Evolutionary conservation across 2,329 filamentous ascomycete genomes (phyloP).

Genomic region (Trichoderma koningii): DNA sequence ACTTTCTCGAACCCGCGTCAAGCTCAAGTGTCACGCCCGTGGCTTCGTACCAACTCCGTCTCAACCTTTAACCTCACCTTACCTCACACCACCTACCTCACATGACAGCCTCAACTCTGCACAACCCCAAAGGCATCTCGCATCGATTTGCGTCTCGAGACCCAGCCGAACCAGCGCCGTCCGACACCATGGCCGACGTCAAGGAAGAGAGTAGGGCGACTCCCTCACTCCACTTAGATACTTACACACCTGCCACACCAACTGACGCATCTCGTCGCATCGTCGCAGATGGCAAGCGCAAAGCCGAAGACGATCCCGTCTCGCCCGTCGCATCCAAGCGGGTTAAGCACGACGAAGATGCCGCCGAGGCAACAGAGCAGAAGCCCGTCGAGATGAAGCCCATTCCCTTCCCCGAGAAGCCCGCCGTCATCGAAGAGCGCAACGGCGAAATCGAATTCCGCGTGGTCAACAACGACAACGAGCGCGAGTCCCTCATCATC

Average conservation of each 20-base stretch:
- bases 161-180: neutral
- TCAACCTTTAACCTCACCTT: neutral
- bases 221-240: no score
- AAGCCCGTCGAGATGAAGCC: conserved; percentile 59
- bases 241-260: neutral
- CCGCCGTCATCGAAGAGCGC: conserved; percentile 89
- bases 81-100: no score
- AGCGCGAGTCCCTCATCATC: conserved; percentile 86
- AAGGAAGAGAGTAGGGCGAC: conserved; percentile 47
- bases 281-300: conserved; percentile 64
- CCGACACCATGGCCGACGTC: conserved; percentile 33
- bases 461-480: conserved; percentile 95
- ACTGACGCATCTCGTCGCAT: conserved; percentile 9
- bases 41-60: neutral
- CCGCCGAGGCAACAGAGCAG: conserved; percentile 37
- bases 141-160: neutral
- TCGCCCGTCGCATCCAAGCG: conserved; percentile 66
- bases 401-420: conserved; percentile 90
- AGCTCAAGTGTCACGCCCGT: conserved; percentile 1
- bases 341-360: conserved; percentile 52
- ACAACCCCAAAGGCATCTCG: neutral
- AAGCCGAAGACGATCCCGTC: conserved; percentile 66
- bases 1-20: conserved; percentile 1
- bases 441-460: conserved; percentile 94
- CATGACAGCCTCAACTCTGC: conserved; percentile 7